Percentiles rank a stretch among this genome's conserved stretches.
Conservation (phyloP, 2,329 filamentous ascomycete species). For the Paraconiothyrium sp. region DNA sequence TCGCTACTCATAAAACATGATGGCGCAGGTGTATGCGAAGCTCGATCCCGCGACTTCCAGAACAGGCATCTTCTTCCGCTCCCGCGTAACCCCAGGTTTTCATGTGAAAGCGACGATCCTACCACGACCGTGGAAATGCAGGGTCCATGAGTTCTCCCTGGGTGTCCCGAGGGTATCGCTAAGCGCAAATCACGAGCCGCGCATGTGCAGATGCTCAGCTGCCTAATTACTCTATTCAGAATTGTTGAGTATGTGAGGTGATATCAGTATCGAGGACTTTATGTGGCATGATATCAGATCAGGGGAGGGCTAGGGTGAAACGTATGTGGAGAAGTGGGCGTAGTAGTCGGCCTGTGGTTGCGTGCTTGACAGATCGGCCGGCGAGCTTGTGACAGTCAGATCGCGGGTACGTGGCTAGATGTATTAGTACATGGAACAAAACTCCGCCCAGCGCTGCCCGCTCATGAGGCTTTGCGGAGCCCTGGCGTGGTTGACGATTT, state of each 20-base stretch:
- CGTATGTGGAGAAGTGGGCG: constrained; percentile 1
- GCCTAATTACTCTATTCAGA: background rate
- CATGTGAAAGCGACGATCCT: constrained; percentile 9
- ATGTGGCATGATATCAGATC: background rate
- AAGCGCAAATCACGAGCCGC: background rate
- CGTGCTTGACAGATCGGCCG: background rate
- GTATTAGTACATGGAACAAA: constrained; percentile 6
- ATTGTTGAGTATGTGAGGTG: constrained; percentile 7
- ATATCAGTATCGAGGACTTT: constrained; percentile 2
- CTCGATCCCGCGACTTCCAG: background rate
- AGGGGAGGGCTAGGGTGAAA: background rate
- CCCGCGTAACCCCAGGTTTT: background rate
- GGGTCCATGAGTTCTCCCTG: background rate
- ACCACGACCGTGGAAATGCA: background rate
- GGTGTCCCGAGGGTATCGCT: background rate
- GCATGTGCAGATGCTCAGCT: constrained; percentile 1
- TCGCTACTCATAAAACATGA: background rate
- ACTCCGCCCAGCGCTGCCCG: background rate
- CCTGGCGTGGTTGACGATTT: background rate
- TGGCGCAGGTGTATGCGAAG: background rate
- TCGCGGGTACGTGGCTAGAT: background rate
- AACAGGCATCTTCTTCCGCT: constrained; percentile 2
- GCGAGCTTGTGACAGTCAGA: constrained; percentile 4
- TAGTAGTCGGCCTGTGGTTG: background rate
- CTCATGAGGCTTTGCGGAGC: background rate